Evolutionary conservation across 2,329 filamentous ascomycete species (phyloP).

Genomic region (Beauveria australis): DNA sequence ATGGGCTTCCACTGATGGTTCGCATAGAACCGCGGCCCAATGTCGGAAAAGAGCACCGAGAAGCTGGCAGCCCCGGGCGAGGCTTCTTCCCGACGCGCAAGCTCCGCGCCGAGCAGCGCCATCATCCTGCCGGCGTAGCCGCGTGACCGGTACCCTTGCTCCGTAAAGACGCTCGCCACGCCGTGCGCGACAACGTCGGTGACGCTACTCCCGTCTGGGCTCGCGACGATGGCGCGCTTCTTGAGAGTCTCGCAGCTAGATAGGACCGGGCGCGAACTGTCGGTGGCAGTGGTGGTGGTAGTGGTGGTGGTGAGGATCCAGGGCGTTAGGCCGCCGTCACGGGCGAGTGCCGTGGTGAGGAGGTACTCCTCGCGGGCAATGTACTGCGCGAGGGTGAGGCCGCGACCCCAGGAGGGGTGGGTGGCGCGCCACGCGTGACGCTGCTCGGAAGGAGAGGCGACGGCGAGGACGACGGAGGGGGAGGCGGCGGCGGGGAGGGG

Average conservation of each 20-base stretch:
- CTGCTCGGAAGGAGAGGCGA: slow-evolving; percentile 50
- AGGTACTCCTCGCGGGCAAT: slow-evolving; percentile 52
- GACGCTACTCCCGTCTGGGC: slow-evolving; percentile 21
- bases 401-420: slow-evolving; percentile 49
- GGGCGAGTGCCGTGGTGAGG: slow-evolving; percentile 47
- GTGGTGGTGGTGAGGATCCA: slow-evolving; percentile 59
- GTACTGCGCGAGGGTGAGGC: slow-evolving; percentile 47
- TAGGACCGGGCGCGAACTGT: slow-evolving; percentile 43
- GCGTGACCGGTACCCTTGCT: slow-evolving; percentile 55
- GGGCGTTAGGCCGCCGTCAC: slow-evolving; percentile 48
- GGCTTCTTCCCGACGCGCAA: slow-evolving; percentile 23
- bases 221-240: slow-evolving; percentile 46
- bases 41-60: slow-evolving; percentile 79
- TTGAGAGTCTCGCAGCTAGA: slow-evolving; percentile 57
- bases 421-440: slow-evolving; percentile 46
- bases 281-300: slow-evolving; percentile 31
- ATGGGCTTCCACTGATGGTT: slow-evolving; percentile 69
- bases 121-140: slow-evolving; percentile 77
- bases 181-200: slow-evolving; percentile 59
- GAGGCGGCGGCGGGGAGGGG: neutral
- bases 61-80: slow-evolving; percentile 41
- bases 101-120: slow-evolving; percentile 46
- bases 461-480: slow-evolving; percentile 35
- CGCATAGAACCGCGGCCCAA: slow-evolving; percentile 76
- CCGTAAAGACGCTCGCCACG: slow-evolving; percentile 72